Evolutionary conservation across 2,329 filamentous ascomycete species (phyloP).

Genomic region (Cladobotryum mycophilum): DNA sequence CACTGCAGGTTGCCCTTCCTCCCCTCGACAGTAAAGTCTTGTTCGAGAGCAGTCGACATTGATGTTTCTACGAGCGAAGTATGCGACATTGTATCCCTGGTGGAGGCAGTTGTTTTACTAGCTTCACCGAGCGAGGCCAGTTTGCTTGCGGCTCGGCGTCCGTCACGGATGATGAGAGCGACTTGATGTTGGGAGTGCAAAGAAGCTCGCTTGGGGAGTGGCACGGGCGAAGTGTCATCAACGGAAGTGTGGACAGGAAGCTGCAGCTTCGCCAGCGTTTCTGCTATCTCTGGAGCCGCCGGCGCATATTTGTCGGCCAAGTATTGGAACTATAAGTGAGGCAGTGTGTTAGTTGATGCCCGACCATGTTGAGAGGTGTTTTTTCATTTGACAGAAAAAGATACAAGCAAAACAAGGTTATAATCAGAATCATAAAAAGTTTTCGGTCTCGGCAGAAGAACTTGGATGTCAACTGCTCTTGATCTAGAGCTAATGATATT

Average conservation of each 20-base stretch:
- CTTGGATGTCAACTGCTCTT: slow-evolving; percentile 52
- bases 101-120: slow-evolving; percentile 47
- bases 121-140: slow-evolving; percentile 43
- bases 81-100: slow-evolving; percentile 41
- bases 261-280: slow-evolving; percentile 61
- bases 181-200: slow-evolving; percentile 45
- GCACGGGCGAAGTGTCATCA: slow-evolving; percentile 45
- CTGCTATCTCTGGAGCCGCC: slow-evolving; percentile 58
- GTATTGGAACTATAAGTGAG: slow-evolving; percentile 49
- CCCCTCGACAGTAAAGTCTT: slow-evolving; percentile 84
- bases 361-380: neutral
- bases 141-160: slow-evolving; percentile 51
- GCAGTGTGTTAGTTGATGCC: neutral
- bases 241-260: slow-evolving; percentile 49
- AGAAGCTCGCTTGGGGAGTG: slow-evolving; percentile 44
- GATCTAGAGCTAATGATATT: slow-evolving; percentile 74
- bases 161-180: slow-evolving; percentile 58
- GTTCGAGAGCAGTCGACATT: slow-evolving; percentile 65
- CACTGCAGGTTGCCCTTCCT: slow-evolving; percentile 74
- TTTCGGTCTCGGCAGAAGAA: slow-evolving; percentile 53
- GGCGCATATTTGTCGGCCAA: slow-evolving; percentile 63
- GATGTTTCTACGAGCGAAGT: slow-evolving; percentile 45
- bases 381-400: slow-evolving; percentile 21
- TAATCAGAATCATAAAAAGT: slow-evolving; percentile 24
- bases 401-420: neutral